phyloP scores from a whole-genome alignment of 78 protist species.

The Emiliania huxleyi region DNA sequence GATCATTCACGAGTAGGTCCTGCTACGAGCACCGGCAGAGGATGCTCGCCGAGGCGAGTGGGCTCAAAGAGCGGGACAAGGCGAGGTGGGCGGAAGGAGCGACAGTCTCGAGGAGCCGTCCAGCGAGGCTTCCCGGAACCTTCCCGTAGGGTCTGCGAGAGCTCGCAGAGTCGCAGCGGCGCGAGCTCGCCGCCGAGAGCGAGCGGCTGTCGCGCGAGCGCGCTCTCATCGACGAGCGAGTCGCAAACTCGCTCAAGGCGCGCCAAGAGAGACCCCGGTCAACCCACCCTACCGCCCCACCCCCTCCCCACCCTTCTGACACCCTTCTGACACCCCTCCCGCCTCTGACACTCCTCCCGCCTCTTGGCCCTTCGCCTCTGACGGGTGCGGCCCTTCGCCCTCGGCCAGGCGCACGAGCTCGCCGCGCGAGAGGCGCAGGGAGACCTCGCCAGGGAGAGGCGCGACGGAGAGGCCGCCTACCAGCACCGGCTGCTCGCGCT shows the following conservation, averaged over 20 bases:
- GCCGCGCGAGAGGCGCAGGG: neutral
- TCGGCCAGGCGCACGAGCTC: neutral
- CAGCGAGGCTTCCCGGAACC: too few relatives aligned
- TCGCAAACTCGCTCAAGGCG: neutral
- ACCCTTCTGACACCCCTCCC: too few relatives aligned
- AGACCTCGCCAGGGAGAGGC: neutral
- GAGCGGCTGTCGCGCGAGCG: neutral
- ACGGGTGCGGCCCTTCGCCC: too few relatives aligned
- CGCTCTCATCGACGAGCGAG: neutral
- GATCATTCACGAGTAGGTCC: too few relatives aligned
- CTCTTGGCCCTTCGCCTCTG: too few relatives aligned
- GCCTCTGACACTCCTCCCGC: too few relatives aligned
- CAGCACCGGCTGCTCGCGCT: neutral
- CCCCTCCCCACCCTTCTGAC: too few relatives aligned
- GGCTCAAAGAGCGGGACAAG: too few relatives aligned
- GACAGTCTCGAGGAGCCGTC: too few relatives aligned
- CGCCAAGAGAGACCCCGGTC: too few relatives aligned
- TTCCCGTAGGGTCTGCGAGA: neutral
- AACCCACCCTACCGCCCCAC: too few relatives aligned
- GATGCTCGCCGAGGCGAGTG: neutral
- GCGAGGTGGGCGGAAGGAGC: too few relatives aligned
- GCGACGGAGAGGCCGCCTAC: neutral
- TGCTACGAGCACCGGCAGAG: neutral
- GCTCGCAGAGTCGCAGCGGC: neutral
- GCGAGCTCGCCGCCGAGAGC: neutral